phyloP scores from a whole-genome alignment of 1,284 basidiomycete genomes.

The Mycena citricolor region DNA sequence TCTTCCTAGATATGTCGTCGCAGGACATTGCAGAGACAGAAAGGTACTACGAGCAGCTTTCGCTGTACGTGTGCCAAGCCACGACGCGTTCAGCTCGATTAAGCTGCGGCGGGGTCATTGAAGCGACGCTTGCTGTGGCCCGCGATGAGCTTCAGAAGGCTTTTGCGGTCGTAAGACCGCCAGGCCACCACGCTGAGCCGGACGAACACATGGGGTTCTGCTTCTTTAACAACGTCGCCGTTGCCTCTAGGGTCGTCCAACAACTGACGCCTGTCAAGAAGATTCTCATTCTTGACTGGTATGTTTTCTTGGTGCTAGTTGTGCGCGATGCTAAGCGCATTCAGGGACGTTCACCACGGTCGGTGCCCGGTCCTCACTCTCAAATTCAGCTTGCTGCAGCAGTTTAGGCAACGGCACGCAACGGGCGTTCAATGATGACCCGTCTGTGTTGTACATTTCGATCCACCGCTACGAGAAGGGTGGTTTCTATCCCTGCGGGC shows the following conservation, averaged over 20 bases:
- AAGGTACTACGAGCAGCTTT: slow-evolving; percentile 84
- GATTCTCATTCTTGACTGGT: slow-evolving; percentile 96
- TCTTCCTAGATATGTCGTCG: slow-evolving; percentile 59
- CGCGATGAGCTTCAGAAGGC: slow-evolving; percentile 80
- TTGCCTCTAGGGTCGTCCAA: slow-evolving; percentile 83
- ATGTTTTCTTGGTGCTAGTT: slow-evolving; percentile 31
- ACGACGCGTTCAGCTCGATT: slow-evolving; percentile 86
- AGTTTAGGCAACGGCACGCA: slow-evolving; percentile 91
- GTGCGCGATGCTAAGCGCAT: not conserved
- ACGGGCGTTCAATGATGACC: slow-evolving; percentile 90
- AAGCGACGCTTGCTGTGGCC: slow-evolving; percentile 87
- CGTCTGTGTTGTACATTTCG: slow-evolving; percentile 92
- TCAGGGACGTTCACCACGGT: slow-evolving; percentile 6
- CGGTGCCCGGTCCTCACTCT: not conserved
- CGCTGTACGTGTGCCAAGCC: slow-evolving; percentile 87
- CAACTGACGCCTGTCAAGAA: slow-evolving; percentile 68
- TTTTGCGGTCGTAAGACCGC: slow-evolving; percentile 95
- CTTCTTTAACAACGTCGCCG: slow-evolving; percentile 98
- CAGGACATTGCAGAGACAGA: slow-evolving; percentile 74
- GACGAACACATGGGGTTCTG: slow-evolving; percentile 99
- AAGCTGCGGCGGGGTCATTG: slow-evolving; percentile 94
- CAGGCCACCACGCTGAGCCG: slow-evolving; percentile 98
- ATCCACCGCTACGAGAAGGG: slow-evolving; percentile 94
- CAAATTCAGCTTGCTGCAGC: not conserved
- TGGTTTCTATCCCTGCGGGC: slow-evolving; percentile 89